These are phyloP conservation scores for Cryptosporidium andersoni DNA, from an alignment of 169 alveolate genomes.

Conservation along the genomic window DNA sequence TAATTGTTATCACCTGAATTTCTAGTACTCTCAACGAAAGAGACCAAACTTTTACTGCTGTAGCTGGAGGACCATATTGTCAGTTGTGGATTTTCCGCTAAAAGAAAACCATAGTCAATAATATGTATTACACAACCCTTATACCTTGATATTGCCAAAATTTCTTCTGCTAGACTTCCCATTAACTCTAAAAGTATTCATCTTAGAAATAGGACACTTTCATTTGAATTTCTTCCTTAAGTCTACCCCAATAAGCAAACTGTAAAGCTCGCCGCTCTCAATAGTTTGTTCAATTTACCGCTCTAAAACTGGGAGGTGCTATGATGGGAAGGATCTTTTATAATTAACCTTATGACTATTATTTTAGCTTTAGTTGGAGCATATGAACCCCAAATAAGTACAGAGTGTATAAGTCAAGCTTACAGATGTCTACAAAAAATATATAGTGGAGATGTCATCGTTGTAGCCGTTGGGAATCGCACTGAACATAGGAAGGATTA, in stretches of 20 bases:
- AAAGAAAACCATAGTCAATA: slow-evolving; percentile 58
- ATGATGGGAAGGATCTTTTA: not conserved
- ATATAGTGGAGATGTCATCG: too few species aligned
- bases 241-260: too few species aligned
- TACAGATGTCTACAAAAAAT: too few species aligned
- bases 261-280: not conserved
- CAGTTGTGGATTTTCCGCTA: slow-evolving; percentile 11
- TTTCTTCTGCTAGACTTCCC: slow-evolving; percentile 9
- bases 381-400: slow-evolving; percentile 28
- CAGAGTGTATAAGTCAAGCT: too few species aligned
- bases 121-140: slow-evolving; percentile 12
- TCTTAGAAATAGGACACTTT: not conserved
- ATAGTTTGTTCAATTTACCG: not conserved
- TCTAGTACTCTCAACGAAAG: slow-evolving; percentile 24
- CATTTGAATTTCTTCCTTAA: not conserved
- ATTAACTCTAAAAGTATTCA: not conserved
- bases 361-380: slow-evolving; percentile 43
- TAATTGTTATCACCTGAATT: not conserved
- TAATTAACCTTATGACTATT: too few species aligned
- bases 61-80: not conserved
- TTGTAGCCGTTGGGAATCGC: too few species aligned
- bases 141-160: slow-evolving; percentile 29
- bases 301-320: not conserved
- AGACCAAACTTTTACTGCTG: slow-evolving; percentile 38
- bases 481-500: too few species aligned